Percentiles rank a stretch among this genome's conserved stretches.
These are phyloP conservation scores for Naganishia sp. DNA, from an alignment of 1,284 basidiomycete genomes.

Conservation along the genomic window DNA sequence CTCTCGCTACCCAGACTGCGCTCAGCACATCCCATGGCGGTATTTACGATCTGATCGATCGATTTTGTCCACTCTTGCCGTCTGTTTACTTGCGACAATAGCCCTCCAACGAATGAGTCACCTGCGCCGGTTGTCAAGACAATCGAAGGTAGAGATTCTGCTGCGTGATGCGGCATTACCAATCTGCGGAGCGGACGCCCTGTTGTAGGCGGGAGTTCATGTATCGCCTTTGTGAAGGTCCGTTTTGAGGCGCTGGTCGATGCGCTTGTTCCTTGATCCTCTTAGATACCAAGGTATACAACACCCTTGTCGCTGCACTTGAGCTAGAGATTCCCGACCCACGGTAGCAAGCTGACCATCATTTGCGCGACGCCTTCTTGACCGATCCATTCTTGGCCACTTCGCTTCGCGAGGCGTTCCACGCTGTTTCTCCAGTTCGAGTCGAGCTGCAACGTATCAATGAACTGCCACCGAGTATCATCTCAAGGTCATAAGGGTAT, in stretches of 20 bases:
- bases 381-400: slow-evolving; percentile 64
- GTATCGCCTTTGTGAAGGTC: neutral
- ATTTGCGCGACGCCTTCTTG: slow-evolving; percentile 72
- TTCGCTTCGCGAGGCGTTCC: slow-evolving; percentile 56
- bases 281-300: slow-evolving; percentile 42
- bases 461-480: slow-evolving; percentile 21
- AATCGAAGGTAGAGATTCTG: slow-evolving; percentile 55
- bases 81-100: slow-evolving; percentile 53
- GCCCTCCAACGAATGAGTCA: slow-evolving; percentile 78
- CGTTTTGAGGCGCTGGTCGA: neutral
- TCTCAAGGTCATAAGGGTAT: no score
- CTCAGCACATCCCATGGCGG: slow-evolving; percentile 21
- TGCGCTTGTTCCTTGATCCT: neutral
- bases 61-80: neutral
- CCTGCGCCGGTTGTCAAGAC: slow-evolving; percentile 87
- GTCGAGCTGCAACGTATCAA: slow-evolving; percentile 34
- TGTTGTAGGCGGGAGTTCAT: slow-evolving; percentile 46
- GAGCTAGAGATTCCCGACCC: slow-evolving; percentile 75
- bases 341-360: slow-evolving; percentile 74
- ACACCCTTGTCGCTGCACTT: slow-evolving; percentile 70
- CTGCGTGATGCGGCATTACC: slow-evolving; percentile 70
- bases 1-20: slow-evolving; percentile 18
- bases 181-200: slow-evolving; percentile 60
- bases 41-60: slow-evolving; percentile 11
- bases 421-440: slow-evolving; percentile 62